Conservation (phyloP, 306 rosid species). For the Sicyos baderoa region DNA sequence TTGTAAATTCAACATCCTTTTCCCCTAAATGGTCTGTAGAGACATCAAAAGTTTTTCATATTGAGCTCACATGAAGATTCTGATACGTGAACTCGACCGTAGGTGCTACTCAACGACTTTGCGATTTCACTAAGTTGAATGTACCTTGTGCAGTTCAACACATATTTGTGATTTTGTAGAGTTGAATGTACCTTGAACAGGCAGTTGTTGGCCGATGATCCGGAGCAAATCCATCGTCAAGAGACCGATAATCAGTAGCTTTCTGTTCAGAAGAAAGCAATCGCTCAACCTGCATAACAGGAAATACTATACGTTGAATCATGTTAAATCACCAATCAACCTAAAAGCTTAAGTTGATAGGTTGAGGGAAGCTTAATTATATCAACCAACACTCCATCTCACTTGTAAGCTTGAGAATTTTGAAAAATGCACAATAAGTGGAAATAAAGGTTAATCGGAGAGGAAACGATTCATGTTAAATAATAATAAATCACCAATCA, state of each 20-base stretch:
- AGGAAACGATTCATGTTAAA: too few relatives aligned
- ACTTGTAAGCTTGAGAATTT: too few relatives aligned
- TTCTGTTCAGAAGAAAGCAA: slow-evolving; percentile 91
- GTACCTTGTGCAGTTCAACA: not conserved
- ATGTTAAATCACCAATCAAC: too few relatives aligned
- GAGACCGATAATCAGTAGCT: slow-evolving; percentile 74
- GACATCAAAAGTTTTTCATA: not conserved
- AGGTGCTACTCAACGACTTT: not conserved
- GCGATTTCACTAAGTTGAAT: too few relatives aligned
- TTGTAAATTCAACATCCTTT: slow-evolving; percentile 1
- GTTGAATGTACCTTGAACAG: slow-evolving; percentile 62
- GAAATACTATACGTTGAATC: not conserved
- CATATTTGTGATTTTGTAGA: slow-evolving; percentile 13
- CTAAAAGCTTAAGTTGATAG: too few relatives aligned
- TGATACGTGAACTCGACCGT: not conserved
- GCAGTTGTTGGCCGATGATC: slow-evolving; percentile 95
- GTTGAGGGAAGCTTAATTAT: too few relatives aligned
- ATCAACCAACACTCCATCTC: too few relatives aligned
- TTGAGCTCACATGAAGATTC: not conserved
- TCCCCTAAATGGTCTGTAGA: not conserved
- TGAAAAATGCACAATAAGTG: too few relatives aligned
- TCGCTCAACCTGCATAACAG: slow-evolving; percentile 69
- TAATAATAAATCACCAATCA: too few relatives aligned
- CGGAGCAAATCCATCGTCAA: slow-evolving; percentile 86
- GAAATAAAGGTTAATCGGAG: too few relatives aligned